Conservation (phyloP, 78 protist genomes). For the Corallochytrium limacisporum region DNA sequence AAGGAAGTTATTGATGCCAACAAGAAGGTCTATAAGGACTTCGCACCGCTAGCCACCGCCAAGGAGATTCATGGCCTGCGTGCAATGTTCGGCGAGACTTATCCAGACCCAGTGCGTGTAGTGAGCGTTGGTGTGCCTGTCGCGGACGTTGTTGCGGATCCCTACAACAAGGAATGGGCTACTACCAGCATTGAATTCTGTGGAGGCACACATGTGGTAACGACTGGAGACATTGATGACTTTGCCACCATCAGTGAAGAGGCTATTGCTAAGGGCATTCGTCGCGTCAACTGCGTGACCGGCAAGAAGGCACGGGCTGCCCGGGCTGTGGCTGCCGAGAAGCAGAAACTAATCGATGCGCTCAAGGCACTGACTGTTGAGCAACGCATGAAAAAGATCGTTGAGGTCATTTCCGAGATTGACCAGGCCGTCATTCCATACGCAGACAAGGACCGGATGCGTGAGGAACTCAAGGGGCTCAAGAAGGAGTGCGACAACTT, state of each 20-base stretch:
- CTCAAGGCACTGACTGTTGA: not conserved
- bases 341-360: not conserved
- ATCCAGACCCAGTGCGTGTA: conserved; percentile 89
- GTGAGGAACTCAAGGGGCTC: not conserved
- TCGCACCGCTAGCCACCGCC: conserved; percentile 60
- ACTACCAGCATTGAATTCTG: conserved; percentile 70
- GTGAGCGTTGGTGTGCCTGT: conserved; percentile 57
- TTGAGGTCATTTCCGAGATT: not conserved
- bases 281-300: conserved; percentile 73
- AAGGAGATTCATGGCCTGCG: conserved; percentile 59
- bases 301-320: conserved; percentile 43
- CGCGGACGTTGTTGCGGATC: conserved; percentile 45
- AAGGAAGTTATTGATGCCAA: conserved; percentile 21
- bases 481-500: not conserved
- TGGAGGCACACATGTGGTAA: conserved; percentile 76
- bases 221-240: conserved; percentile 37
- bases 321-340: not conserved
- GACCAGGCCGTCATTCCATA: conserved; percentile 1
- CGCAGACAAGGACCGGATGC: conserved; percentile 7
- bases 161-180: conserved; percentile 40
- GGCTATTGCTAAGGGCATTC: conserved; percentile 65
- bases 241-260: conserved; percentile 71
- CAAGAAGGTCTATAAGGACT: conserved; percentile 34
- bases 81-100: conserved; percentile 83
- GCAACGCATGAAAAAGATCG: not conserved